Conservation (phyloP, 2,329 filamentous ascomycete genomes). For the Ophiostoma ips region DNA sequence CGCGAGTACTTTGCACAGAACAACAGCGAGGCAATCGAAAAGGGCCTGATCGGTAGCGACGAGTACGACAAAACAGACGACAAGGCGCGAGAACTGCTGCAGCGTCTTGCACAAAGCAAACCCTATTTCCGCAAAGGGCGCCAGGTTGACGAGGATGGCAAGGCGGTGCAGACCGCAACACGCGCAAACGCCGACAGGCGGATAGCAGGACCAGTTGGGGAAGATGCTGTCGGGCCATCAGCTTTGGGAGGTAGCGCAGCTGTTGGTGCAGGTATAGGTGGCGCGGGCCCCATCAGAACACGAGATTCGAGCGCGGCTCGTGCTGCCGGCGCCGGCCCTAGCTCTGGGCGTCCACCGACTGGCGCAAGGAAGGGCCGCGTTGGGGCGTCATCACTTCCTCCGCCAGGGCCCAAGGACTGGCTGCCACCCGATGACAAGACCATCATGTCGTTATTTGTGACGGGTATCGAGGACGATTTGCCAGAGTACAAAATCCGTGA, state of each 20-base stretch:
- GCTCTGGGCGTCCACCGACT: conserved; percentile 15
- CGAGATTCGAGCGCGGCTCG: conserved; percentile 45
- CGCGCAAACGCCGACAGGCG: conserved; percentile 20
- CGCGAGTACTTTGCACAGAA: conserved; percentile 96
- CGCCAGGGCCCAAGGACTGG: conserved; percentile 74
- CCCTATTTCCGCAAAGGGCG: conserved; percentile 89
- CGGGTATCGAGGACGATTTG: conserved; percentile 89
- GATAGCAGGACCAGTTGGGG: conserved; percentile 8
- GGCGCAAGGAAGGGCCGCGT: conserved; percentile 36
- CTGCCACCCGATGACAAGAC: conserved; percentile 69
- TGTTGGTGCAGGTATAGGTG: conserved; percentile 44
- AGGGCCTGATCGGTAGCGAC: conserved; percentile 65
- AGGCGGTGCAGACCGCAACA: conserved; percentile 22
- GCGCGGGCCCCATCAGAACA: conserved; percentile 66
- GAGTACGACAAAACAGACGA: conserved; percentile 96
- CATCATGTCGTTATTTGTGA: conserved; percentile 87
- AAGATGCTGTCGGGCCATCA: neutral
- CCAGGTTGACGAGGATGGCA: conserved; percentile 48
- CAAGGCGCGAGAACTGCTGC: conserved; percentile 78
- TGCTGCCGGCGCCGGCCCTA: conserved; percentile 25
- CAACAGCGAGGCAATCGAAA: conserved; percentile 88
- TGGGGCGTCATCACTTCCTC: conserved; percentile 49
- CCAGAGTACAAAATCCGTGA: conserved; percentile 83
- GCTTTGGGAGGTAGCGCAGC: conserved; percentile 30
- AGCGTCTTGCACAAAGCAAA: conserved; percentile 77